phyloP scores from a whole-genome alignment of 2,329 filamentous ascomycete genomes.

The Aureobasidium sp. region DNA sequence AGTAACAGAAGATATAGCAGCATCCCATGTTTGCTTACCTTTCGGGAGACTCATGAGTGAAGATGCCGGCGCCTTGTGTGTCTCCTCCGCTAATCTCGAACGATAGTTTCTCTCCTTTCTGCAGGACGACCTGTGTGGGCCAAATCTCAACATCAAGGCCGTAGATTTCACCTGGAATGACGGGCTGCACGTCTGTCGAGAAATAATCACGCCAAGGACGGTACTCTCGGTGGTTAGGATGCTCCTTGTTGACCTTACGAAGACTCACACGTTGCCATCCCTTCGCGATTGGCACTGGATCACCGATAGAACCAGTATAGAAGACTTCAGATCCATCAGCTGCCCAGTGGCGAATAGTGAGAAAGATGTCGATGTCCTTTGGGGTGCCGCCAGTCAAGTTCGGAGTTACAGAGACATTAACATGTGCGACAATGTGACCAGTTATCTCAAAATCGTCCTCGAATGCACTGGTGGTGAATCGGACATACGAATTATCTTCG shows the following conservation, averaged over 20 bases:
- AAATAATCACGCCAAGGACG: constrained; percentile 50
- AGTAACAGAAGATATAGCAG: too few species aligned
- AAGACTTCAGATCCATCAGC: constrained; percentile 46
- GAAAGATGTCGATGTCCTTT: constrained; percentile 52
- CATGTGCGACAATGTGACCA: constrained; percentile 55
- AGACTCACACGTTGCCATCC: constrained; percentile 52
- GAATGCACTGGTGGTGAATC: constrained; percentile 31
- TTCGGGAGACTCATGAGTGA: background rate
- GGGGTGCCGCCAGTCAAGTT: constrained; percentile 20
- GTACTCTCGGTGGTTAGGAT: constrained; percentile 43
- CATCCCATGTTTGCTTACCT: too few species aligned
- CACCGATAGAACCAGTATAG: constrained; percentile 55
- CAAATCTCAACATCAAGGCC: constrained; percentile 52
- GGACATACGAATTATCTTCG: constrained; percentile 29
- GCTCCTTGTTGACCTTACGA: constrained; percentile 43
- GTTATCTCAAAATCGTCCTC: constrained; percentile 60
- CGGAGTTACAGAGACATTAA: constrained; percentile 51
- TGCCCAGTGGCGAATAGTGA: constrained; percentile 49
- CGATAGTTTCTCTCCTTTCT: background rate
- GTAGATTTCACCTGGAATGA: constrained; percentile 47
- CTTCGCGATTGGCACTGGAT: constrained; percentile 51
- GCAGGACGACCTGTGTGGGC: constrained; percentile 38
- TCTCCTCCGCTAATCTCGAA: constrained; percentile 1
- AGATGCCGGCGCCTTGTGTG: background rate
- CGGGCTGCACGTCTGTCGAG: constrained; percentile 43